Base-by-base conservation (phyloP, 345 rosid genomes). In the Microcos paniculata region DNA sequence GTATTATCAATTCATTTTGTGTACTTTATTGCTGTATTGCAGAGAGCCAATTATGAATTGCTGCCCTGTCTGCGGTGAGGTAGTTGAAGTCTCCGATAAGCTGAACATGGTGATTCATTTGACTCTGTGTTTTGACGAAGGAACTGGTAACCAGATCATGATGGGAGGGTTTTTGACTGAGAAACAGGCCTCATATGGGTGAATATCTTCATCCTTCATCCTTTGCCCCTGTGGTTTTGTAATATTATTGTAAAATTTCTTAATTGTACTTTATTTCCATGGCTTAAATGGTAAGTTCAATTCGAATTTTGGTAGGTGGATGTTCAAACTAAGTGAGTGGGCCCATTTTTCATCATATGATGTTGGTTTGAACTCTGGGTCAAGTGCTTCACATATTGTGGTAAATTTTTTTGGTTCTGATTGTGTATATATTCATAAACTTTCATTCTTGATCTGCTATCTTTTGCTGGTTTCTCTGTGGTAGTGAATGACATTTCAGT, bases 271-370 rank as follows among this genome's bases (percentile, higher is more conserved):
- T 43, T 28, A 4, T 48, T 65, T 11, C 15, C 58, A 35, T 35
- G 52, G 38, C 64, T 67, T 26, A 62, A 48, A 57, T 53, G 28
- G 52, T 16, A 52, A 21, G 23, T 28, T 78, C 48, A 58, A 31
- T 35, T 69, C 62, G 23, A 57, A 35, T 72, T 28, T 77, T 55
- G 55, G 40, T 77, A 95, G 98, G 86, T 93, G 99, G 99, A 87
- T 91, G 81, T 93, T 95, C 67, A 95, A 93, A 81, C 90, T 95
- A 72, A 91, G 98, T 84, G 99, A 95, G 81, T 95, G 99, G 99
- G 90, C 92, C 73, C 92, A 90, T 73, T 84, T 91, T 83, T 89
- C 98, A 52, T 85, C 95, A 23, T 93, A 95, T 77, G 97, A 91
- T 58, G 87, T 91, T 70, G 99, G 99, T 78, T 87, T 92, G 85